A percentile compares a stretch with the other conserved stretches of the same genome.
Conservation (phyloP, 2,329 filamentous ascomycete species). For the Alternaria metachromatica region DNA sequence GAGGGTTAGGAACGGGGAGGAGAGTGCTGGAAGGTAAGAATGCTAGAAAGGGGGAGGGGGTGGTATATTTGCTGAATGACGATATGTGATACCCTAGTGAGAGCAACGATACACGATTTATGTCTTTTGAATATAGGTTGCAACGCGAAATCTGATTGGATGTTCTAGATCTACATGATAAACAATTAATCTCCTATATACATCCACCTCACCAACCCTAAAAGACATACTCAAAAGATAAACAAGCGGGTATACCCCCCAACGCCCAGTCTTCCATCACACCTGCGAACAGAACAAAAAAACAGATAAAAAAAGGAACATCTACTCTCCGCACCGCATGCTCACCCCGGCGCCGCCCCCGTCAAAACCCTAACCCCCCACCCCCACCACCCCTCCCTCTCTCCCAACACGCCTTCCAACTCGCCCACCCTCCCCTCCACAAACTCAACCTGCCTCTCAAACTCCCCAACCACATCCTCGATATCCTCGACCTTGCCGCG, state of each 20-base stretch:
- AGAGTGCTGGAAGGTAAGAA: background rate
- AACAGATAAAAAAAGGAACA: too few species aligned
- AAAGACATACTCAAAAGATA: background rate
- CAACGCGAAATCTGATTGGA: too few species aligned
- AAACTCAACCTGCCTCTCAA: constrained; percentile 69
- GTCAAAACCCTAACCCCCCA: constrained; percentile 30
- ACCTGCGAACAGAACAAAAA: background rate
- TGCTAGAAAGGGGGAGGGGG: background rate
- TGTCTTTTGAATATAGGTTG: background rate
- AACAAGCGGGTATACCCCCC: background rate
- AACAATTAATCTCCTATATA: background rate
- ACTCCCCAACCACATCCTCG: constrained; percentile 79
- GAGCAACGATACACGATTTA: background rate
- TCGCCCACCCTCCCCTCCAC: constrained; percentile 57
- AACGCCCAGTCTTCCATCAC: background rate
- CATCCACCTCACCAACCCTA: background rate
- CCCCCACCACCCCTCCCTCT: constrained; percentile 45
- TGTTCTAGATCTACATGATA: background rate
- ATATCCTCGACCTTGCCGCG: constrained; percentile 83
- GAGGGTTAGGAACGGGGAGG: background rate
- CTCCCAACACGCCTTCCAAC: constrained; percentile 62
- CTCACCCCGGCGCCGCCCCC: background rate
- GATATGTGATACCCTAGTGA: background rate
- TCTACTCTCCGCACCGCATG: background rate
- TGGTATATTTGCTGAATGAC: background rate